phyloP scores from a whole-genome alignment of 2,329 filamentous ascomycete species.

The Aspergillus proliferans region DNA sequence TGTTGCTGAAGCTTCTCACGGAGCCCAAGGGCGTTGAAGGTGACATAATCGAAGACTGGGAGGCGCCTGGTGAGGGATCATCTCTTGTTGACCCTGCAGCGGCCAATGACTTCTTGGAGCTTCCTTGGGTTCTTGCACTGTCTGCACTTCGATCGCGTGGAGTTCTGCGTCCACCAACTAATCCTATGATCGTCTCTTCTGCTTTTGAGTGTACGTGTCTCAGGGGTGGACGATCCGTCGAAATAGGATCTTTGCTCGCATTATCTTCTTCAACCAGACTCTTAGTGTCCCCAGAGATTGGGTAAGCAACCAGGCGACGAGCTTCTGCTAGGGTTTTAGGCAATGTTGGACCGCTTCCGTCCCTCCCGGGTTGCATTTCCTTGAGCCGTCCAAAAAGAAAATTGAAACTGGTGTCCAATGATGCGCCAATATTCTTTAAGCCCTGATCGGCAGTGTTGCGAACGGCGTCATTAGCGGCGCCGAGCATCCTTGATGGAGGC shows the following conservation, averaged over 20 bases:
- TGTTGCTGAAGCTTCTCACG: conserved; percentile 72
- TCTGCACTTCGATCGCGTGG: conserved; percentile 70
- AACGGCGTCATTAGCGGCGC: conserved; percentile 75
- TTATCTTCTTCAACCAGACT: conserved; percentile 46
- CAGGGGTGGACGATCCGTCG: conserved; percentile 28
- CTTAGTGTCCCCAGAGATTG: conserved; percentile 45
- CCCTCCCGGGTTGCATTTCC: conserved; percentile 49
- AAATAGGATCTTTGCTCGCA: conserved; percentile 40
- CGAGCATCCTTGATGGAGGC: conserved; percentile 72
- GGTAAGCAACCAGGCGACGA: conserved; percentile 68
- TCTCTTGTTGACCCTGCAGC: conserved; percentile 16
- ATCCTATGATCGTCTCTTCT: conserved; percentile 63
- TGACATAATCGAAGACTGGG: conserved; percentile 20
- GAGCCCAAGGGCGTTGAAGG: conserved; percentile 64
- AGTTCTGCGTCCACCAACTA: conserved; percentile 61
- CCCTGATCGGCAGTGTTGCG: conserved; percentile 85
- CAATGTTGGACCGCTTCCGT: conserved; percentile 45
- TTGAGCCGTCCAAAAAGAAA: conserved; percentile 85
- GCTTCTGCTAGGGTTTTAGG: conserved; percentile 93
- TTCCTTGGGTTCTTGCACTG: conserved; percentile 46
- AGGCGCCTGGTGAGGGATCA: conserved; percentile 8
- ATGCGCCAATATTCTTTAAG: conserved; percentile 84
- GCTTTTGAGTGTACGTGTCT: conserved; percentile 33
- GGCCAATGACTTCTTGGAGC: conserved; percentile 33
- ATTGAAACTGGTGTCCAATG: conserved; percentile 85